Evolutionary conservation across 2,329 filamentous ascomycete genomes (phyloP), one percentile per base, ranked within the genome.

Genomic region (Aspergillus quadricinctus): DNA sequence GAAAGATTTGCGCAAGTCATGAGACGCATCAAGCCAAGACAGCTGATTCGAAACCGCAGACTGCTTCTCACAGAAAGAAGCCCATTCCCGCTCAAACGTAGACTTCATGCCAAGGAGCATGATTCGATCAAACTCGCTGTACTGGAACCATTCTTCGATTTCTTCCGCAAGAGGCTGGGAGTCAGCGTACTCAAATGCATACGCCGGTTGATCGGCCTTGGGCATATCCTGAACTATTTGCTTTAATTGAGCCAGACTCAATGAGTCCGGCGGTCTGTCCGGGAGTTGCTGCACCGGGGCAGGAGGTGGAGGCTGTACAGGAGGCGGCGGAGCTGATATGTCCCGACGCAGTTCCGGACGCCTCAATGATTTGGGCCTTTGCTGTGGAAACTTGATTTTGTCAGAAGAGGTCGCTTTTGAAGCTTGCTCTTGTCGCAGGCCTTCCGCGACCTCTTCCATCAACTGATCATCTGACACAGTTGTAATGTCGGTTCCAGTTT

Each of bases 141-240:
- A 97, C 53, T 88, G 86, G 74, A 99, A 99, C 94, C 94, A 99
- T 76, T 99, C 94, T 70, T 97, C 91, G 49, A 99, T 81, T 78
- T 99, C 94, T 61, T 94, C 90, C 19, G 89, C 85, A 65, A 96
- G 88, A 0, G 85, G 78, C 23, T 87, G 86, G 55, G 83, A 82
- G 72, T 93, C 89, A 27, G 83, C 78, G 75, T 93, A 93, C 61
- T 83, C 84, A 71, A 96, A 99, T 58, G 94, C 92, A 78, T 99
- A 99, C 10, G 86, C 85, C 46, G 82, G 79, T 50, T 88, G 83
- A 62, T 92, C 88, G 52, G 80, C 70, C 61, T 83, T 84, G 17
- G 88, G 88, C 63, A 90, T 85, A 57, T 92, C 89, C 60, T 85
- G 83, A 19, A 92, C 87, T 53, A 92, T 83, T 62, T 84, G 85